Base-by-base conservation (phyloP, 192 early-diverging fungal genomes). In the Backusella psychrophila region DNA sequence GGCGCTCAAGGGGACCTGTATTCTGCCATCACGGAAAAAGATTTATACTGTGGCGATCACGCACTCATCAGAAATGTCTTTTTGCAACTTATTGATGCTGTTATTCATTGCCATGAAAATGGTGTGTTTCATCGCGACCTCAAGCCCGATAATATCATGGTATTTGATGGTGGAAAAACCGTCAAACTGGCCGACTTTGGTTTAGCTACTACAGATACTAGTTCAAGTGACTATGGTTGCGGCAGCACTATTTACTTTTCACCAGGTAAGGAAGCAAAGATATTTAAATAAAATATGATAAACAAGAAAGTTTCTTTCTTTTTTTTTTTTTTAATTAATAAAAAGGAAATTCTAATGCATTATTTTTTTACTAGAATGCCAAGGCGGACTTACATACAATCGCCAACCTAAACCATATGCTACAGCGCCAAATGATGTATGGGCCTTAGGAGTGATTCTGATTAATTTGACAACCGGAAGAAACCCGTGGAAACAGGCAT, bases 1-100 rank as follows among this genome's bases (percentile, higher is more conserved):
- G 93, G 95, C 15, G 84, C 85, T 14, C 96, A 96, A 67, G 98
- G 98, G 44, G 98, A 99, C 86, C 85, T 99, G 39, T 99, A 98
- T 80, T 94, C 95, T 68, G 92, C 92, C 66, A 98, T 99, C 75
- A 95, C 97, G 6, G 90, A 89, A 42, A 89, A 90, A 23, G 91
- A 94, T 44, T 90, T 87, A 36, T 93, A 94, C 36, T 69, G 82
- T 33, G 86, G 86, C 70, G 86, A 90, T 38, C 95, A 95, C 79
- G 42, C 81, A 38, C 92, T 94, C 31, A 90, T 96, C 44, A 91
- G 92, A 21, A 85, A 85, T 29, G 93, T 96, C 56, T 89, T 99
- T 75, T 80, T 94, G 23, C 94, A 96, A 85, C 90, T 99, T 29
- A 81, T 97, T 41, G 87, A 92, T 74, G 95, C 96, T 3, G 89